Evolutionary conservation across 75 land plant species (phyloP).

Genomic region (Picea glauca): DNA sequence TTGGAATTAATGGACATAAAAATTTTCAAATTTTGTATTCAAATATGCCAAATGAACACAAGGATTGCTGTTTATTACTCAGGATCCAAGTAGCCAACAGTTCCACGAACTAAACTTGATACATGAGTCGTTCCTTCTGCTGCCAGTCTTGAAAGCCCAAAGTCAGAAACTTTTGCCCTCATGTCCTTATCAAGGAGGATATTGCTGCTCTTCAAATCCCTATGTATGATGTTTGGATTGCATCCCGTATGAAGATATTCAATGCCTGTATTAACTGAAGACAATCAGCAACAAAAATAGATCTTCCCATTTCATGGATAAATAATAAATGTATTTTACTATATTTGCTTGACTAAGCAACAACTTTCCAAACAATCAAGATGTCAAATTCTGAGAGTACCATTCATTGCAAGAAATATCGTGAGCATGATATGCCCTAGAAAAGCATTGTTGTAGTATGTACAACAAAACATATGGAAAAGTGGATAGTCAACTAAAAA

Average conservation of each 20-base stretch:
- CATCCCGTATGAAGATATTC: constrained; percentile 80
- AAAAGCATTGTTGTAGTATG: background rate
- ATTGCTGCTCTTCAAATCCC: constrained; percentile 79
- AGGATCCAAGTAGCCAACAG: constrained; percentile 79
- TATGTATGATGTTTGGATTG: constrained; percentile 66
- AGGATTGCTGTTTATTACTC: constrained; percentile 44
- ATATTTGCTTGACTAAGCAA: background rate
- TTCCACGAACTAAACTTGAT: constrained; percentile 68
- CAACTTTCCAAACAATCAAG: background rate
- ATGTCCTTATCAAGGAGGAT: constrained; percentile 72
- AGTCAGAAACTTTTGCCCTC: constrained; percentile 81
- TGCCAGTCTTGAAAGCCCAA: constrained; percentile 74
- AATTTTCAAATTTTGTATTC: background rate
- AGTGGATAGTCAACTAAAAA: background rate
- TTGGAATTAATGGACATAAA: background rate
- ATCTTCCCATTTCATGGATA: background rate
- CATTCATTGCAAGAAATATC: background rate
- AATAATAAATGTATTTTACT: background rate
- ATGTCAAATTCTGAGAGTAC: background rate
- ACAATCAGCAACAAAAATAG: background rate
- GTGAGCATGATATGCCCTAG: background rate
- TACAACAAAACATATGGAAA: background rate
- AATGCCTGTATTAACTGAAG: constrained; percentile 38
- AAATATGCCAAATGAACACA: background rate
- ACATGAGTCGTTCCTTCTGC: constrained; percentile 62